phyloP scores from a whole-genome alignment of 345 rosid genomes.

The Arabidopsis arenosa region DNA sequence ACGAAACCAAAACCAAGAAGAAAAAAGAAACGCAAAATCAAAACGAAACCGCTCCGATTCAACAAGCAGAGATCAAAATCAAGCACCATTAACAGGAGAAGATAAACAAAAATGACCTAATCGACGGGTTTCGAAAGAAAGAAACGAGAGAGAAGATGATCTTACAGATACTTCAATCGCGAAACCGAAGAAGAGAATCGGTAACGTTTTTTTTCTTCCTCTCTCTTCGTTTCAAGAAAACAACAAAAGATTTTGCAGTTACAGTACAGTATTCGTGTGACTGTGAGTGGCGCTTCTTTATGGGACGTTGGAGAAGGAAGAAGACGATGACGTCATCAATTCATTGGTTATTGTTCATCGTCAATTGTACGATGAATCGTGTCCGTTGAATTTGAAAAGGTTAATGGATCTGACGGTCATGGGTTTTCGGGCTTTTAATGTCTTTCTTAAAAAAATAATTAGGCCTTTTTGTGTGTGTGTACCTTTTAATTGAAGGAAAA shows the following conservation, averaged over 20 bases:
- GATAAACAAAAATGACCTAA: neutral
- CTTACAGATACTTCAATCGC: slow-evolving; percentile 41
- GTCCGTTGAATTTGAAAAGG: slow-evolving; percentile 38
- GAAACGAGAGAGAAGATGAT: slow-evolving; percentile 19
- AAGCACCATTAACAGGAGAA: slow-evolving; percentile 17
- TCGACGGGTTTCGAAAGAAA: slow-evolving; percentile 14
- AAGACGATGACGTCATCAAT: slow-evolving; percentile 38
- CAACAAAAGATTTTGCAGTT: slow-evolving; percentile 24
- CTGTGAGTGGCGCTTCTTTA: slow-evolving; percentile 31
- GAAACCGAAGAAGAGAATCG: slow-evolving; percentile 32
- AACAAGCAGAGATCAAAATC: slow-evolving; percentile 20
- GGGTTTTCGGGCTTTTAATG: slow-evolving; percentile 6
- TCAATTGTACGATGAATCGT: slow-evolving; percentile 36
- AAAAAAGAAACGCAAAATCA: neutral
- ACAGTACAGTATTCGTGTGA: slow-evolving; percentile 39
- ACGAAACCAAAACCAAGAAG: slow-evolving; percentile 13
- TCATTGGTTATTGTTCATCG: slow-evolving; percentile 44
- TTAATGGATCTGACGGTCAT: slow-evolving; percentile 33
- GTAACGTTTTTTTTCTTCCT: slow-evolving; percentile 1
- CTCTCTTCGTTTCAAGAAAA: slow-evolving; percentile 4
- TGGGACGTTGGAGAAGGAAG: slow-evolving; percentile 44
- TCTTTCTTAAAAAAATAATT: slow-evolving; percentile 1
- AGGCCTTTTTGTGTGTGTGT: slow-evolving; percentile 31
- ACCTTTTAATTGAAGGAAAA: slow-evolving; percentile 38
- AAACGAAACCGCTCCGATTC: slow-evolving; percentile 25